phyloP scores from a whole-genome alignment of 257 asterid genomes.

The Salvia hispanica region DNA sequence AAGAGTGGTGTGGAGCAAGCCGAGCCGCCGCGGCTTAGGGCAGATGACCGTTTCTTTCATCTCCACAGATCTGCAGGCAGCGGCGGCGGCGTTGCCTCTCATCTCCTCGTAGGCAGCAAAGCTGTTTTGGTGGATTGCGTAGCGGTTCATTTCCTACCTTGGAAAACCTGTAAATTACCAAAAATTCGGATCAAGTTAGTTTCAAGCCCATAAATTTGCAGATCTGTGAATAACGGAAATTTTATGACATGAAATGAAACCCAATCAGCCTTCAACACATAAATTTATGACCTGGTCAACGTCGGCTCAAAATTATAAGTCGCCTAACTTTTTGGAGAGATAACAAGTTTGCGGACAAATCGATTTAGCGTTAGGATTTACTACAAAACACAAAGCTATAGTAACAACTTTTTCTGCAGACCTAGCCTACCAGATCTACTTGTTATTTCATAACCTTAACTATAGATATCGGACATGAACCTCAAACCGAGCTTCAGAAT shows the following conservation, averaged over 20 bases:
- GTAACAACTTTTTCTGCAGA: background rate
- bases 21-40: conserved; percentile 86
- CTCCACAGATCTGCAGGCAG: conserved; percentile 46
- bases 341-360: background rate
- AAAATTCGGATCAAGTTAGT: background rate
- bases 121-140: conserved; percentile 53
- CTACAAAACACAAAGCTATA: background rate
- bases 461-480: background rate
- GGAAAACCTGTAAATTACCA: conserved; percentile 29
- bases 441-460: background rate
- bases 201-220: background rate
- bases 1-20: conserved; percentile 50
- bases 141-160: conserved; percentile 55
- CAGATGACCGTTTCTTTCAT: conserved; percentile 70
- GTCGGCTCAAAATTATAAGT: conserved; percentile 14
- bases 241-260: background rate
- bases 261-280: background rate
- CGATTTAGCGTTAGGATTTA: conserved; percentile 4
- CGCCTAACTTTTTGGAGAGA: conserved; percentile 31
- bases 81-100: conserved; percentile 43
- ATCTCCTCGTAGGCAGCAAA: conserved; percentile 67
- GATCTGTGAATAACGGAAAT: conserved; percentile 19
- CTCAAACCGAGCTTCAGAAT: background rate
- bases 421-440: conserved; percentile 1
- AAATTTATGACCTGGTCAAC: conserved; percentile 43